Evolutionary conservation across 1,284 basidiomycete genomes (phyloP).

Genomic region (Naganishia sp.): DNA sequence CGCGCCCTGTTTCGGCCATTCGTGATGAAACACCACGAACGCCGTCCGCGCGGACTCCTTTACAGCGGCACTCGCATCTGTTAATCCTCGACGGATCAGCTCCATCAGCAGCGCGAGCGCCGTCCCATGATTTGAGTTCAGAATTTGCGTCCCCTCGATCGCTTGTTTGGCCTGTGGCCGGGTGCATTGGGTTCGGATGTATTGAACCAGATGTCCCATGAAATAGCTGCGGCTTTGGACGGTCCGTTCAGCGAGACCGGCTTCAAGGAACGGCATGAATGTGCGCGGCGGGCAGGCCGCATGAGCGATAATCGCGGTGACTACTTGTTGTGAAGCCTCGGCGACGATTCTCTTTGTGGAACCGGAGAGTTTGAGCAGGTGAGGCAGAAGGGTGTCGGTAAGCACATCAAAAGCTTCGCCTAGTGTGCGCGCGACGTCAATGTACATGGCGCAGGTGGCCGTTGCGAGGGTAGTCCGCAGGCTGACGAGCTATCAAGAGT

Average conservation of each 20-base stretch:
- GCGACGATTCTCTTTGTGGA: constrained; percentile 95
- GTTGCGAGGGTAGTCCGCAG: constrained; percentile 87
- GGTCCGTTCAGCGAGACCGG: constrained; percentile 78
- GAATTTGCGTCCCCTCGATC: constrained; percentile 73
- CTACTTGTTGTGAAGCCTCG: constrained; percentile 76
- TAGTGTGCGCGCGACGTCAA: constrained; percentile 71
- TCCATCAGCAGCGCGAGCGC: constrained; percentile 61
- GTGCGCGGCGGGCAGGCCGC: constrained; percentile 72
- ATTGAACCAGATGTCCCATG: constrained; percentile 70
- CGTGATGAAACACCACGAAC: constrained; percentile 77
- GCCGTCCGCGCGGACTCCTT: constrained; percentile 69
- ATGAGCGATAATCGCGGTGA: constrained; percentile 68
- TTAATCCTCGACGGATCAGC: constrained; percentile 68
- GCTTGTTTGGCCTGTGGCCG: constrained; percentile 57
- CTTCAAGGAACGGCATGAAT: constrained; percentile 71
- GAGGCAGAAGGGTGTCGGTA: constrained; percentile 71
- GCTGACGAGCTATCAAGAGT: constrained; percentile 66
- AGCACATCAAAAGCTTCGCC: constrained; percentile 73
- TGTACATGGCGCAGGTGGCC: constrained; percentile 75
- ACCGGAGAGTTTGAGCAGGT: constrained; percentile 81
- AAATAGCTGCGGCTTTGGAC: constrained; percentile 71
- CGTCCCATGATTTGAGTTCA: constrained; percentile 58
- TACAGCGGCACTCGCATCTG: constrained; percentile 77
- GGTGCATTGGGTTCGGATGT: constrained; percentile 69
- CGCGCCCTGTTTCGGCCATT: constrained; percentile 72